Conservation (phyloP, 345 rosid genomes). For the Cardamine resedifolia region DNA sequence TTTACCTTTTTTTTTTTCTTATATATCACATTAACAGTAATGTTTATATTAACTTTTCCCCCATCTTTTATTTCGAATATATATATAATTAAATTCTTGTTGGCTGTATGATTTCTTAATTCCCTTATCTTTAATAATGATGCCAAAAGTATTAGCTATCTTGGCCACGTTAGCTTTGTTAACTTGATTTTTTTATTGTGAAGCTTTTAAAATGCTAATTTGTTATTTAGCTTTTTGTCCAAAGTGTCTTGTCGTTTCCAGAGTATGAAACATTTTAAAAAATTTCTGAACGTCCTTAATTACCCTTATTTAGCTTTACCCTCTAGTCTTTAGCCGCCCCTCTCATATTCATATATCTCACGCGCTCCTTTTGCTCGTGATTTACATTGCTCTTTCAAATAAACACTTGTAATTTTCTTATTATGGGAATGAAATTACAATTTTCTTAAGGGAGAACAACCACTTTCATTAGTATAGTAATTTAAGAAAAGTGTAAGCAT, state of each 20-base stretch:
- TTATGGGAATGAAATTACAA: background rate
- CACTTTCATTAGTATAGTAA: background rate
- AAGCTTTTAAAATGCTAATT: slow-evolving; percentile 17
- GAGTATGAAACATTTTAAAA: background rate
- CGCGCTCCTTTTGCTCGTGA: background rate
- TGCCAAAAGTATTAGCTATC: slow-evolving; percentile 35
- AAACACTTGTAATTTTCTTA: background rate
- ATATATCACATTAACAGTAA: background rate
- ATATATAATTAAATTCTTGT: slow-evolving; percentile 7
- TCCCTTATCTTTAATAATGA: slow-evolving; percentile 15
- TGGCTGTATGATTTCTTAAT: slow-evolving; percentile 8
- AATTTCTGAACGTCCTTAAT: slow-evolving; percentile 19
- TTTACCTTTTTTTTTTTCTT: background rate
- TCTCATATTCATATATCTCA: background rate
- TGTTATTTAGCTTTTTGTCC: slow-evolving; percentile 30
- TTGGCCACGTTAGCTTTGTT: slow-evolving; percentile 37
- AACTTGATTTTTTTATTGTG: background rate
- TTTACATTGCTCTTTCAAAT: background rate
- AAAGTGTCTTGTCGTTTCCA: slow-evolving; percentile 39
- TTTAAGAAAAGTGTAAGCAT: slow-evolving; percentile 22
- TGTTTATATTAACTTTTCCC: slow-evolving; percentile 27
- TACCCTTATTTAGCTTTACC: background rate
- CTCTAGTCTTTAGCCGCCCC: slow-evolving; percentile 25
- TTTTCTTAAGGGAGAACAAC: background rate
- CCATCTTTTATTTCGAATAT: slow-evolving; percentile 26